phyloP scores from a whole-genome alignment of 176 grass and related monocot genomes.

The Avena sativa region DNA sequence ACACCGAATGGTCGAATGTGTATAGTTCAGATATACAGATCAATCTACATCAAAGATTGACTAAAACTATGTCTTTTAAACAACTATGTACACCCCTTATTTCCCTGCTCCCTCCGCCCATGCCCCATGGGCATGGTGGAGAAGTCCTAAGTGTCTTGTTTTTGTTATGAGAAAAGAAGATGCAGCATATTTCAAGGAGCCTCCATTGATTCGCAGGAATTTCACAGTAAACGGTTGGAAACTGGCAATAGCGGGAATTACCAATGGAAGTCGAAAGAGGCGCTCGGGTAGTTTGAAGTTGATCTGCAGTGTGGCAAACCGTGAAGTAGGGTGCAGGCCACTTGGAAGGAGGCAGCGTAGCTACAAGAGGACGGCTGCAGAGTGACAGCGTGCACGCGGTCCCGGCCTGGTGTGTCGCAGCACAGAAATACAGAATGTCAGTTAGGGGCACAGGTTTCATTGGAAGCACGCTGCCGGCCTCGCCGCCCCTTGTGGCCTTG shows the following conservation, averaged over 20 bases:
- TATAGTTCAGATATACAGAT: no score
- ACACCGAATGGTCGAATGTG: no score
- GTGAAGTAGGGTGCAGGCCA: no score
- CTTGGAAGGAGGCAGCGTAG: not conserved
- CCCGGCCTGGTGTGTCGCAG: conserved; percentile 6
- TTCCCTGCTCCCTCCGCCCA: no score
- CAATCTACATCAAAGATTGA: no score
- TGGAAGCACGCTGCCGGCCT: conserved; percentile 44
- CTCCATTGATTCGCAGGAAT: not conserved
- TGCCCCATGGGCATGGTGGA: no score
- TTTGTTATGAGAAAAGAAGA: not conserved
- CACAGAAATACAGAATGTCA: conserved; percentile 28
- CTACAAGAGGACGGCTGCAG: not conserved
- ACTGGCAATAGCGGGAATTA: no score
- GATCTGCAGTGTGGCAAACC: not conserved
- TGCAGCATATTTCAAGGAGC: not conserved
- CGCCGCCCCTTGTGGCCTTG: conserved; percentile 1
- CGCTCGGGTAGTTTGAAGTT: no score
- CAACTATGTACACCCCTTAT: no score
- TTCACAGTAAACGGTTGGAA: no score
- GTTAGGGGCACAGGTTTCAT: conserved; percentile 7
- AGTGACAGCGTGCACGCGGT: conserved; percentile 24
- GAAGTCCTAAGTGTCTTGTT: not conserved
- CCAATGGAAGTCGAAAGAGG: no score
- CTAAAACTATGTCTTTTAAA: no score